These are phyloP conservation scores for Paecilomyces sp. DNA, from an alignment of 2,329 filamentous ascomycete genomes.

Conservation along the genomic window DNA sequence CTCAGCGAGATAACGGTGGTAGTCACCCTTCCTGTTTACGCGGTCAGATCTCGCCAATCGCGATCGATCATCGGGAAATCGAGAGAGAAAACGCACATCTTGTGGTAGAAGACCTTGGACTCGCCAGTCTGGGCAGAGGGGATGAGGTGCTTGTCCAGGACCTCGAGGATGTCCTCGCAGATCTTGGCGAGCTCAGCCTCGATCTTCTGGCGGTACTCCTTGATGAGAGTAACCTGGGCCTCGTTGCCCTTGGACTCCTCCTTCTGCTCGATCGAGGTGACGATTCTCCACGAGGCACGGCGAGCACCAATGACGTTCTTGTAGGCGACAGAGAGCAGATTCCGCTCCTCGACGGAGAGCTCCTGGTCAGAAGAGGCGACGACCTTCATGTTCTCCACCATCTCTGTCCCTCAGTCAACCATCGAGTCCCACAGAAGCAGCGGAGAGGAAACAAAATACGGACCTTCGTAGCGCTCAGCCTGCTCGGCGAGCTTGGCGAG, in stretches of 20 bases:
- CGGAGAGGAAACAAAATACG: constrained; percentile 21
- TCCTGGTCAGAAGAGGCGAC: constrained; percentile 82
- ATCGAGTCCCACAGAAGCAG: constrained; percentile 1
- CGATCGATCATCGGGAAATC: neutral
- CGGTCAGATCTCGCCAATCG: constrained; percentile 1
- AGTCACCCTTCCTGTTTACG: constrained; percentile 84
- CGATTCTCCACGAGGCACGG: constrained; percentile 98
- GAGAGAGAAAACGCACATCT: constrained; percentile 69
- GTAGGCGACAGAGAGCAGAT: constrained; percentile 97
- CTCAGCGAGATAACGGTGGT: constrained; percentile 97
- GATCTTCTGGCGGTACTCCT: constrained; percentile 97
- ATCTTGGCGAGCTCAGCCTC: constrained; percentile 95
- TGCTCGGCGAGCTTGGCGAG: constrained; percentile 99
- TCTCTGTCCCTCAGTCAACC: constrained; percentile 56
- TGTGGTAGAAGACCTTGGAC: constrained; percentile 99
- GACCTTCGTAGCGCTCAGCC: constrained; percentile 99
- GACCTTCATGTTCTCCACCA: constrained; percentile 99
- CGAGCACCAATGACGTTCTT: constrained; percentile 99
- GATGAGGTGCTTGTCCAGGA: constrained; percentile 87
- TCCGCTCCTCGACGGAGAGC: constrained; percentile 78
- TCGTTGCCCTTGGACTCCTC: constrained; percentile 98
- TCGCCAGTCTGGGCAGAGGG: constrained; percentile 94
- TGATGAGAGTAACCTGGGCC: constrained; percentile 89
- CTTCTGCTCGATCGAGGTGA: constrained; percentile 99
- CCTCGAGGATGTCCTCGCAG: constrained; percentile 95